Base-by-base conservation (phyloP, 2,329 filamentous ascomycete genomes). In the Cryphonectria radicalis region DNA sequence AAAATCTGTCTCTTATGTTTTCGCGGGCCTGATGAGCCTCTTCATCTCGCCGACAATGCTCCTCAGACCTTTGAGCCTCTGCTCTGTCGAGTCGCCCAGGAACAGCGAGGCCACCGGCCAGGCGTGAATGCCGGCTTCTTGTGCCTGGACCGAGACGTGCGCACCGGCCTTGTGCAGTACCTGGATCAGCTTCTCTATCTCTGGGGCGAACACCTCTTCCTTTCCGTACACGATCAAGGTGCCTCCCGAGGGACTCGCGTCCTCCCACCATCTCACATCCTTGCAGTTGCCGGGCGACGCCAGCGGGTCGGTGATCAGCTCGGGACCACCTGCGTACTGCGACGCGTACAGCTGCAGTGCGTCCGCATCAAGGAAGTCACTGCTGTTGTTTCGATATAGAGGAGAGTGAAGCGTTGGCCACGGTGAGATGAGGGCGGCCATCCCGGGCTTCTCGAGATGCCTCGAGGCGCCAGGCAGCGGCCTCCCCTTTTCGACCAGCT, bases 71-170 rank as follows among this genome's bases (percentile, higher is more conserved):
- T 84, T 83, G 69, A 87, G 78, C 69, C 89, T 84, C 76, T 84
- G 81, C 46, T 84, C 81, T n/a, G 78, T 77, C 37, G 83, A 83
- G 63, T 80, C 82, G 62, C 86, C 85, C 40, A 90, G 78, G 76
- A 89, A 89, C n/a, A 89, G 76, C 63, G 85, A 85, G 13, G 91
- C 92, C 28, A 97, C 91, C 0, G 93, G 93, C 94, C 93, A 97
- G 14, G 91, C 93, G 80, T 97, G 93, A 71, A 96, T 90, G 3
- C 89, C 90, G 19, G 88, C 91, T 40, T 84, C 81, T 74, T 93
- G 89, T 76, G 89, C 88, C 76, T 88, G 83, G 69, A 84, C 85
- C 68, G 85, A 83, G n/a, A 92, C 85, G 53, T 85, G 79, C 46
- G 88, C 80, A 3, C 86, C 86, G 19, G 86, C 83, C 66, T 84